Evolutionary conservation across 129 eudicot species (phyloP).

Genomic region (Pulicaria dysenterica): DNA sequence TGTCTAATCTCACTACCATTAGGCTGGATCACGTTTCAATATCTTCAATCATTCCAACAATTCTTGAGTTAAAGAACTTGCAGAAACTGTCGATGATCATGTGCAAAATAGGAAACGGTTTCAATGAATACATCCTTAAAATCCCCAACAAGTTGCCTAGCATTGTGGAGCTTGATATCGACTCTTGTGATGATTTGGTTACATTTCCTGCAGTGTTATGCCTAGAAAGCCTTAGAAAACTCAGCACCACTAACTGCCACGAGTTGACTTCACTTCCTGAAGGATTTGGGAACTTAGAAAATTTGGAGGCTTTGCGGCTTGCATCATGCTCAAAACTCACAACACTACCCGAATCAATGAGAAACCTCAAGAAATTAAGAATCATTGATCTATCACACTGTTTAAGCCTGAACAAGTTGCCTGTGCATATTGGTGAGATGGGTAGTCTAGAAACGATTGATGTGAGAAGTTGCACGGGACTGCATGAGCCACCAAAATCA

Average conservation of each 20-base stretch:
- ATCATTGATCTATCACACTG: constrained; percentile 40
- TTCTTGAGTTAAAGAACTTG: constrained; percentile 32
- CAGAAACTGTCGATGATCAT: constrained; percentile 42
- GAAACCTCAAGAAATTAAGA: constrained; percentile 19
- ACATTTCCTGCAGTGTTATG: constrained; percentile 30
- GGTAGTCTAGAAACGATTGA: constrained; percentile 20
- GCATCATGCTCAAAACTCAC: constrained; percentile 31
- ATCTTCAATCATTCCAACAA: constrained; percentile 27
- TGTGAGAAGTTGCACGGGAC: constrained; percentile 20
- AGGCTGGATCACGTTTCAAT: constrained; percentile 40
- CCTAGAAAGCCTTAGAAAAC: constrained; percentile 23
- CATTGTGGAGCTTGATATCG: constrained; percentile 42
- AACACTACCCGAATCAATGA: constrained; percentile 37
- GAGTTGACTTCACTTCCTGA: constrained; percentile 32
- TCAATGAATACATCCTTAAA: background rate
- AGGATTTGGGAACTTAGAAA: constrained; percentile 25
- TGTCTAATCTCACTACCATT: constrained; percentile 37
- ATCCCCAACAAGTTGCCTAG: constrained; percentile 31
- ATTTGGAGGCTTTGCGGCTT: constrained; percentile 35
- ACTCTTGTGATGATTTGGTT: constrained; percentile 40
- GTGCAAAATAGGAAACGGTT: constrained; percentile 37
- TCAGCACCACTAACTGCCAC: constrained; percentile 38
- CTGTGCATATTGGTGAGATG: constrained; percentile 9
- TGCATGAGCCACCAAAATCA: constrained; percentile 12
- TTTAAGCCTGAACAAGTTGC: constrained; percentile 20